Evolutionary conservation across 352 stramenopile species (phyloP), one percentile per base, ranked within the genome.

Genomic region (Phytophthora pisi): DNA sequence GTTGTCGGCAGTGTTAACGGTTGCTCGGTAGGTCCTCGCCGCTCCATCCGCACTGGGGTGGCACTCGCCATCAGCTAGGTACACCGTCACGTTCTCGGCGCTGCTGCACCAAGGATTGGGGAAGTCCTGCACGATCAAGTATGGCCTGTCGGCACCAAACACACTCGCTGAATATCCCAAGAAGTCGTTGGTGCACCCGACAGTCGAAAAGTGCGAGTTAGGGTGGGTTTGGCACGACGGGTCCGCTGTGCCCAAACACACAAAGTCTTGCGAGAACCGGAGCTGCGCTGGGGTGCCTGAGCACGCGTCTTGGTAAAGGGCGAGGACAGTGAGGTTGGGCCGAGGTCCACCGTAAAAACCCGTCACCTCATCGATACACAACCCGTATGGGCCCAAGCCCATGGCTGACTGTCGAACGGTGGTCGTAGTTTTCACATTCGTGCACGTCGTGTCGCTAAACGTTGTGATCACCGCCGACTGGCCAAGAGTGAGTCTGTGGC

Each of bases 71-170:
- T 68, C 61, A 6, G 52, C 61, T 4, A 20, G 24, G 16, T 68
- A 62, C 4, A 28, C 52, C 28, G 51, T 68, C 31, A 51, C 51
- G 5, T 36, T 38, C 11, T 62, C 61, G 6, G 51, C 52, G 1
- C 46, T 7, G 0, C 15, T 3, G n/a, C 61, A 68, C 20, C 16
- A 68, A 11, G 9, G 20, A 26, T 51, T 42, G 5, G 50, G 4
- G 10, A 51, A 68, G 0, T 62, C 52, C 28, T 31, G 31, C 20
- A 63, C 45, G 3, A 53, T 31, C 26, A 68, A 15, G 45, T 63
- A 57, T 15, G 61, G 61, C 24, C 11, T 68, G 5, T 47, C 40
- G 9, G n/a, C 7, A 46, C 52, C 61, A 30, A 68, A 63, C 24
- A 36, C 3, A 5, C 15, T 15, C 3, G 43, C 61, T 5, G 45